Evolutionary conservation across 1,139 yeast species (phyloP).

Genomic region (Sugiyamaella japonica): DNA sequence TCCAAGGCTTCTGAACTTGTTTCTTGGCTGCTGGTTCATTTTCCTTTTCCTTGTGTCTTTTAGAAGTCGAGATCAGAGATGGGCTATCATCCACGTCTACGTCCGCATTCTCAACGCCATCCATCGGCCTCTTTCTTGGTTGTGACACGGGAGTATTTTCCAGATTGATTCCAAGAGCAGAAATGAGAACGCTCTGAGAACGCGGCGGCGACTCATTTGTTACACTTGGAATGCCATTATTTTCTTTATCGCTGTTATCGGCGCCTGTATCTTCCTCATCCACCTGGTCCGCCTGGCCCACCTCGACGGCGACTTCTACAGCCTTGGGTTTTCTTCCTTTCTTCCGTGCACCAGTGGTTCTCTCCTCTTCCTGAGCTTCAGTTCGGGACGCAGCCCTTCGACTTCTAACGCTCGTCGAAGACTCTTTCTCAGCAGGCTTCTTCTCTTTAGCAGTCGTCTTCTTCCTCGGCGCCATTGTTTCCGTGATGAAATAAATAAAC

Average conservation of each 20-base stretch:
- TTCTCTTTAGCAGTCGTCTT: constrained; percentile 10
- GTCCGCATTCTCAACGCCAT: background rate
- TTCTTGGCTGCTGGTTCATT: background rate
- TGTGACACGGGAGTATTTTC: constrained; percentile 1
- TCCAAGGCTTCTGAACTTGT: constrained; percentile 7
- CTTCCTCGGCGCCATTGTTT: constrained; percentile 7
- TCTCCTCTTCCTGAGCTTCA: background rate
- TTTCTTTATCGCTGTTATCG: background rate
- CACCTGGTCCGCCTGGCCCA: background rate
- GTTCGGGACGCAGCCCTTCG: background rate
- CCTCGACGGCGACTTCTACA: background rate
- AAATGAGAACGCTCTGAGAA: background rate
- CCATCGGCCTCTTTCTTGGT: background rate
- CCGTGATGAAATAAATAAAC: background rate
- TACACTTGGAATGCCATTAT: background rate
- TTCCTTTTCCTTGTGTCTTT: background rate
- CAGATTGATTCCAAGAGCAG: constrained; percentile 10
- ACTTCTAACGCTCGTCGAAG: background rate
- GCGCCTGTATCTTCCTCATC: background rate
- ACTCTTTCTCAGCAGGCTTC: background rate
- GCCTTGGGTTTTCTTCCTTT: constrained; percentile 9
- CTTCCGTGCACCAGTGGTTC: background rate
- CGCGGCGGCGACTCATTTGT: background rate
- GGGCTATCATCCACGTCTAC: constrained; percentile 10
- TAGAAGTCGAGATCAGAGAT: constrained; percentile 2